phyloP scores from a whole-genome alignment of 345 rosid species.

The Eucalyptus coolabah region DNA sequence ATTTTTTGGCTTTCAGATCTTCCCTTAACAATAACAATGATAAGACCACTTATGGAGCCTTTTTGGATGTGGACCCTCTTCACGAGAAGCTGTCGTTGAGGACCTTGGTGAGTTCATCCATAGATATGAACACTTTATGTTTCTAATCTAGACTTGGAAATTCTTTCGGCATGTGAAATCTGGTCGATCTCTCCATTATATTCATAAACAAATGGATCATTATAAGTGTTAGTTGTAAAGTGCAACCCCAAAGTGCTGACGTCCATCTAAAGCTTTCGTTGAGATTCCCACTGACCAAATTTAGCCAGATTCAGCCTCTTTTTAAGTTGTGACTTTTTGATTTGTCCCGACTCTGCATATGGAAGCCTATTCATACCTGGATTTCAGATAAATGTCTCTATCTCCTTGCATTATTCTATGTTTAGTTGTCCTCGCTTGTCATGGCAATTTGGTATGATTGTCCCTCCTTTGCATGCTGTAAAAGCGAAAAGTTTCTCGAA shows the following conservation, averaged over 20 bases:
- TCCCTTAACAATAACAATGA: conserved; percentile 14
- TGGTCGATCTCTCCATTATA: background rate
- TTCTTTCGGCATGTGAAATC: background rate
- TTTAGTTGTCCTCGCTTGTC: background rate
- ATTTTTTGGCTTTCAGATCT: conserved; percentile 13
- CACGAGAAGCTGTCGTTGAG: conserved; percentile 33
- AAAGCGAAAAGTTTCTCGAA: background rate
- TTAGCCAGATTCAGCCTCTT: background rate
- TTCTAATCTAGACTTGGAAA: background rate
- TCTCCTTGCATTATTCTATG: background rate
- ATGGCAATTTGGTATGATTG: background rate
- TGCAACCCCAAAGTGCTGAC: background rate
- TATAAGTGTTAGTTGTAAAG: no score
- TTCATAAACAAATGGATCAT: background rate
- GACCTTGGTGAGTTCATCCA: conserved; percentile 24
- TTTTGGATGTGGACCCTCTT: conserved; percentile 36
- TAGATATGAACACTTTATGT: background rate
- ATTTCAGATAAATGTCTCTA: background rate
- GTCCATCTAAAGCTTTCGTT: background rate
- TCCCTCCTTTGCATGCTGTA: background rate
- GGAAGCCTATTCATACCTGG: background rate
- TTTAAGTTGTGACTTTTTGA: background rate
- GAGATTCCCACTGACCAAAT: background rate
- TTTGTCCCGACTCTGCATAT: background rate
- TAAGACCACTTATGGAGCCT: conserved; percentile 44